A percentile compares a stretch with the other conserved stretches of the same genome.
Evolutionary conservation across 1,139 yeast genomes (phyloP).

Genomic region (Blastobotrys persicus): DNA sequence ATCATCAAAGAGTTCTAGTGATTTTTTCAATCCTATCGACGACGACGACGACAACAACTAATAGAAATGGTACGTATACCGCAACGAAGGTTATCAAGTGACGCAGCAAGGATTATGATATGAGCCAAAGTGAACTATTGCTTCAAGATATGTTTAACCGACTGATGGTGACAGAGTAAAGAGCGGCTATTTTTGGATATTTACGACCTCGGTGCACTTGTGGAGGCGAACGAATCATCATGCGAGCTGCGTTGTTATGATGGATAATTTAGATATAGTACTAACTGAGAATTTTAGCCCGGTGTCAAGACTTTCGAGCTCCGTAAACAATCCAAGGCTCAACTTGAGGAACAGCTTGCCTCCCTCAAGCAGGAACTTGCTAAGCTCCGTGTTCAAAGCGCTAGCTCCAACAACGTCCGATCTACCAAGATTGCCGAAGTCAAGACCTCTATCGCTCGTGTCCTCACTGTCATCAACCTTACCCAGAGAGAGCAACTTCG

Average conservation of each 20-base stretch:
- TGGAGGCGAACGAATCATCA: too few species aligned
- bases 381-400: slow-evolving; percentile 94
- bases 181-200: too few species aligned
- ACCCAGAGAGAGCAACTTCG: slow-evolving; percentile 96
- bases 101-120: background rate
- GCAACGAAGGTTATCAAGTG: background rate
- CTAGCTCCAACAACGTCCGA: slow-evolving; percentile 34
- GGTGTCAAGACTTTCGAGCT: slow-evolving; percentile 86
- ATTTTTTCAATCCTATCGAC: slow-evolving; percentile 10
- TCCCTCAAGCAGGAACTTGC: slow-evolving; percentile 98
- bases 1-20: background rate
- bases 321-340: slow-evolving; percentile 96
- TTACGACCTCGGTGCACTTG: too few species aligned
- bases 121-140: background rate
- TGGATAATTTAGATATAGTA: background rate
- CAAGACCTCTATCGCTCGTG: slow-evolving; percentile 98
- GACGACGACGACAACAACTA: slow-evolving; percentile 9
- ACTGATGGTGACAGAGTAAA: too few species aligned
- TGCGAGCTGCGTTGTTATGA: background rate
- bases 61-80: slow-evolving; percentile 13
- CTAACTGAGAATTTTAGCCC: slow-evolving; percentile 12
- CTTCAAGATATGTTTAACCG: too few species aligned
- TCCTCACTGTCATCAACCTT: slow-evolving; percentile 93
- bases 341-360: slow-evolving; percentile 89
- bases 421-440: slow-evolving; percentile 83